phyloP scores from a whole-genome alignment of 176 grass and related monocot genomes.

The Poa pratensis region DNA sequence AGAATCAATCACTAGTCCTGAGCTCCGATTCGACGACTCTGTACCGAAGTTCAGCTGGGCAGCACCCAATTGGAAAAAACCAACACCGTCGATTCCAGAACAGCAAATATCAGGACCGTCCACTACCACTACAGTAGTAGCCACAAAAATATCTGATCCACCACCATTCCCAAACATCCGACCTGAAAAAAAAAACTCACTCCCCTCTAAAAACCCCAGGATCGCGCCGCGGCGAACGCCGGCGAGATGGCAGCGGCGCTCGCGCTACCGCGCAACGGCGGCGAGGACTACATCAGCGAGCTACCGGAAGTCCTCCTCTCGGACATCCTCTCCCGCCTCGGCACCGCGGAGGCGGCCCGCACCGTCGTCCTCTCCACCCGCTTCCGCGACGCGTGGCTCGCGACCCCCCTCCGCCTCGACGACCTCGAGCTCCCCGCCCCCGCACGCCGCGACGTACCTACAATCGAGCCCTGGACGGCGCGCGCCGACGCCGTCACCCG shows the following conservation, averaged over 20 bases:
- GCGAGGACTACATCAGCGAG: conserved; percentile 36
- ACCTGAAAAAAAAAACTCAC: background rate
- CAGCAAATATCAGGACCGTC: too few relatives aligned
- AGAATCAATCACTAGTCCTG: background rate
- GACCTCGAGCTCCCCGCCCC: conserved; percentile 25
- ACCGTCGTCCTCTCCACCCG: conserved; percentile 33
- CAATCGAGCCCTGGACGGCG: conserved; percentile 4
- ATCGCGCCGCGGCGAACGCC: conserved; percentile 3
- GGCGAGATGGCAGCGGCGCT: conserved; percentile 26
- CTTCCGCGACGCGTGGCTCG: conserved; percentile 40
- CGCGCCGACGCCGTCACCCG: conserved; percentile 25
- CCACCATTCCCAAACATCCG: background rate
- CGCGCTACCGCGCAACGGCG: background rate
- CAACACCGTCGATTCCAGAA: too few relatives aligned
- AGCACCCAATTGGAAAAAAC: background rate
- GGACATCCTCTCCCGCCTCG: conserved; percentile 42
- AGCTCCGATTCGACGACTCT: background rate
- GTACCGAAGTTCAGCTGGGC: too few relatives aligned
- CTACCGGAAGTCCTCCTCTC: conserved; percentile 40
- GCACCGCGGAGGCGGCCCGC: conserved; percentile 30
- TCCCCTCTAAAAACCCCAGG: background rate
- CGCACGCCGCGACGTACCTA: background rate
- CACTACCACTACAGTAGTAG: too few relatives aligned
- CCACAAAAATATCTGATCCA: too few relatives aligned
- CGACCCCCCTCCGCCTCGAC: conserved; percentile 43